phyloP scores from a whole-genome alignment of 192 early-diverging fungal species.

The Globomyces pollinis-pini region DNA sequence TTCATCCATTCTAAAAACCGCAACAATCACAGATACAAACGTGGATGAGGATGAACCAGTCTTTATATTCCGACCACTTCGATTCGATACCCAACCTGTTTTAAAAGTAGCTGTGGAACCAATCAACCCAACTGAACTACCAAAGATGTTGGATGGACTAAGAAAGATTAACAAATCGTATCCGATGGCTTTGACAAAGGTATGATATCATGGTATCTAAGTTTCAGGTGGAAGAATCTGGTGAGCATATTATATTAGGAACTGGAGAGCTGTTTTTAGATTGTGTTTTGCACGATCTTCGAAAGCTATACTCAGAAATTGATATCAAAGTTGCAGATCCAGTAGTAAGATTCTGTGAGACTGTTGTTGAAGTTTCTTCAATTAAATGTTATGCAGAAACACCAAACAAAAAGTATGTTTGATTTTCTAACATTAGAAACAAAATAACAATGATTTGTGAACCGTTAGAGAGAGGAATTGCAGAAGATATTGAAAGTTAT shows the following conservation, averaged over 20 bases:
- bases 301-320: conserved; percentile 88
- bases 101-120: conserved; percentile 96
- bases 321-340: conserved; percentile 98
- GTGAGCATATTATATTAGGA: conserved; percentile 91
- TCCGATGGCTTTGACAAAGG: conserved; percentile 70
- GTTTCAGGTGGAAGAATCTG: conserved; percentile 98
- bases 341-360: conserved; percentile 91
- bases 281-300: conserved; percentile 92
- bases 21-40: conserved; percentile 73
- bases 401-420: conserved; percentile 98
- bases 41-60: conserved; percentile 55
- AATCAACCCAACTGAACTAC: conserved; percentile 93
- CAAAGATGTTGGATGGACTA: conserved; percentile 95
- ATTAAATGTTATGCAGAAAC: conserved; percentile 96
- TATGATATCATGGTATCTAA: too few species aligned
- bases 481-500: conserved; percentile 83
- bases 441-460: conserved; percentile 93
- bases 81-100: conserved; percentile 73
- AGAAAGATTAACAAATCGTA: conserved; percentile 95
- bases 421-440: too few species aligned
- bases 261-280: conserved; percentile 96
- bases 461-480: conserved; percentile 84
- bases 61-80: conserved; percentile 77
- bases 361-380: conserved; percentile 86
- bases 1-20: conserved; percentile 85